Percentiles rank a stretch among this genome's conserved stretches.
Conservation (phyloP, 2,329 filamentous ascomycete genomes). For the Phaeosphaeriaceae sp. region DNA sequence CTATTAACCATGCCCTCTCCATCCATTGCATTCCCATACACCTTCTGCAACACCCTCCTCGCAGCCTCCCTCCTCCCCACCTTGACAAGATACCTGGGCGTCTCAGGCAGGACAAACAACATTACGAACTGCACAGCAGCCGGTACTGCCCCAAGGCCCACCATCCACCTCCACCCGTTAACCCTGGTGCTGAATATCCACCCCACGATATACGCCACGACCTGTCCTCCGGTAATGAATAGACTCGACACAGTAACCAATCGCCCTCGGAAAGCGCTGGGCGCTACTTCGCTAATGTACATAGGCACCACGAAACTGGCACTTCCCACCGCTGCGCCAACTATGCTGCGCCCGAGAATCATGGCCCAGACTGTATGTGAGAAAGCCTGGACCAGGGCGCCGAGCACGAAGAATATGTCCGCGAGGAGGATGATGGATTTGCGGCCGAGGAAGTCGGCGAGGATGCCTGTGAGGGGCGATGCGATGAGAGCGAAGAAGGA, state of each 20-base stretch:
- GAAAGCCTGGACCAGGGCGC: conserved; percentile 71
- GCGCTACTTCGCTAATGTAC: conserved; percentile 80
- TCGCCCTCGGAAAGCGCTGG: conserved; percentile 76
- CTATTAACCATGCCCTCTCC: conserved; percentile 60
- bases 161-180: conserved; percentile 87
- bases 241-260: conserved; percentile 83
- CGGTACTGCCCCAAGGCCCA: conserved; percentile 82
- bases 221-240: conserved; percentile 87
- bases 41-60: conserved; percentile 67
- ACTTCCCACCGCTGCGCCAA: conserved; percentile 76
- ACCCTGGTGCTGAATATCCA: conserved; percentile 70
- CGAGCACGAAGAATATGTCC: conserved; percentile 69
- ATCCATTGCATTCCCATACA: conserved; percentile 60
- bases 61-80: conserved; percentile 70
- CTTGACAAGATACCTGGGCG: conserved; percentile 85
- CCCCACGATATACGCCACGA: conserved; percentile 85
- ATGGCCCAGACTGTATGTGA: conserved; percentile 67
- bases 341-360: conserved; percentile 72
- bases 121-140: conserved; percentile 75
- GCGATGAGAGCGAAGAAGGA: conserved; percentile 65
- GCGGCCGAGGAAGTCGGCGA: conserved; percentile 78
- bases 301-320: conserved; percentile 85
- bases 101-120: conserved; percentile 81
- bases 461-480: conserved; percentile 61
- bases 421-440: conserved; percentile 80